These are phyloP conservation scores for Aspergillus floridensis DNA, from an alignment of 2,329 filamentous ascomycete species.

Conservation along the genomic window DNA sequence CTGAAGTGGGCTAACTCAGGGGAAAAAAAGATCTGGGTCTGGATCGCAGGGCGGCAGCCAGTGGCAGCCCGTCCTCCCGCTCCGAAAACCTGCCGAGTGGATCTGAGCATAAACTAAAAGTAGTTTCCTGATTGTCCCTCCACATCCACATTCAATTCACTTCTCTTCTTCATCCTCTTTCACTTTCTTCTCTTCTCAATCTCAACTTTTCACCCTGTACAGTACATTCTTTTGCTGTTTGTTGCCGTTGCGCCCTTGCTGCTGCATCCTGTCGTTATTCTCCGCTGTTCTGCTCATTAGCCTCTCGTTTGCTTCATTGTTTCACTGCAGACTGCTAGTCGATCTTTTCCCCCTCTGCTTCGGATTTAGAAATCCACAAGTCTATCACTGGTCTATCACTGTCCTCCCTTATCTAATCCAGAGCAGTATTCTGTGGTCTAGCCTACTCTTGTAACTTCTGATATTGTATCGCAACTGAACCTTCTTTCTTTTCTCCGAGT, in stretches of 20 bases:
- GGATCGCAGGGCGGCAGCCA: slow-evolving; percentile 10
- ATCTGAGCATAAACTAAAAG: slow-evolving; percentile 1
- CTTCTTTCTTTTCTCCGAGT: not conserved
- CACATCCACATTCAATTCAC: not conserved
- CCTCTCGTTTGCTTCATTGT: not conserved
- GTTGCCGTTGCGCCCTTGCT: not conserved
- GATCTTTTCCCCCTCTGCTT: not conserved
- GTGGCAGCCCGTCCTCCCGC: slow-evolving; percentile 7
- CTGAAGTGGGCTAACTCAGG: not conserved
- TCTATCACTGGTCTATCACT: not conserved
- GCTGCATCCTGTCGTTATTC: not conserved
- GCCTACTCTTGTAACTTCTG: not conserved
- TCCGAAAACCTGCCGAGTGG: slow-evolving; percentile 7
- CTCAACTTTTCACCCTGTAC: not conserved
- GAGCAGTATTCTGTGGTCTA: not conserved
- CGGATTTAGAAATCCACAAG: not conserved
- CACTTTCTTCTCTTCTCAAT: not conserved
- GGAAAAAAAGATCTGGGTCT: slow-evolving; percentile 2
- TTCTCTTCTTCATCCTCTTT: not conserved
- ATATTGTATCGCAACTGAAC: too few relatives aligned
- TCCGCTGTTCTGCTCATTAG: not conserved
- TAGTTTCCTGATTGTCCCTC: not conserved
- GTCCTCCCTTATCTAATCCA: not conserved
- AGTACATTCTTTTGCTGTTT: not conserved
- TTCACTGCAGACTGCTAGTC: not conserved